Evolutionary conservation across 2,329 filamentous ascomycete species (phyloP).

Genomic region (Talaromyces marneffei): DNA sequence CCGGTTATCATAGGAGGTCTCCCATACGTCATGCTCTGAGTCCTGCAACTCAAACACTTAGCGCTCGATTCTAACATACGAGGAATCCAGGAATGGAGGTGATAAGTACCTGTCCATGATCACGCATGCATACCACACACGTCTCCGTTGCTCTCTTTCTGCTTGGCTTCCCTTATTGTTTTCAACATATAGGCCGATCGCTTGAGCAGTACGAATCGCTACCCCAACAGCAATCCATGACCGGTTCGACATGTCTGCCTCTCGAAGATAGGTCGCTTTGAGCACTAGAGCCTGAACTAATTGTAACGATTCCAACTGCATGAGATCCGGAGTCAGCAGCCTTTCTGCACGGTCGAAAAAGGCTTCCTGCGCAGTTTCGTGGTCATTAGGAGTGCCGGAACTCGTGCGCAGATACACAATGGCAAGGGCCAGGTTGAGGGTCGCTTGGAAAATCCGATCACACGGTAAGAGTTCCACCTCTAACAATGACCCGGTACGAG

Average conservation of each 20-base stretch:
- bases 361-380: neutral
- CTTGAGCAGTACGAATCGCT: neutral
- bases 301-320: neutral
- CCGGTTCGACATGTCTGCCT: neutral
- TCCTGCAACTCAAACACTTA: neutral
- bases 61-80: neutral
- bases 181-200: neutral
- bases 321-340: neutral
- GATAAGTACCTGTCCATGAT: neutral
- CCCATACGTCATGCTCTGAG: neutral
- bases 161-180: neutral
- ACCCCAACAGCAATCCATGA: neutral
- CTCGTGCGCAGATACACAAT: neutral
- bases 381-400: too few species aligned
- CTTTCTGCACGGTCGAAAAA: neutral
- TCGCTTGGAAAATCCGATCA: neutral
- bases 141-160: neutral
- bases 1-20: neutral
- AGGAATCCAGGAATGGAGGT: neutral
- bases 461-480: neutral
- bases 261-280: neutral
- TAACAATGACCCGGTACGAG: neutral
- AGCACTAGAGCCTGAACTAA: neutral
- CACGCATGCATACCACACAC: neutral
- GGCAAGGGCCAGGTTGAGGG: neutral